phyloP scores from a whole-genome alignment of 345 rosid genomes.

The Hibiscus mutabilis region DNA sequence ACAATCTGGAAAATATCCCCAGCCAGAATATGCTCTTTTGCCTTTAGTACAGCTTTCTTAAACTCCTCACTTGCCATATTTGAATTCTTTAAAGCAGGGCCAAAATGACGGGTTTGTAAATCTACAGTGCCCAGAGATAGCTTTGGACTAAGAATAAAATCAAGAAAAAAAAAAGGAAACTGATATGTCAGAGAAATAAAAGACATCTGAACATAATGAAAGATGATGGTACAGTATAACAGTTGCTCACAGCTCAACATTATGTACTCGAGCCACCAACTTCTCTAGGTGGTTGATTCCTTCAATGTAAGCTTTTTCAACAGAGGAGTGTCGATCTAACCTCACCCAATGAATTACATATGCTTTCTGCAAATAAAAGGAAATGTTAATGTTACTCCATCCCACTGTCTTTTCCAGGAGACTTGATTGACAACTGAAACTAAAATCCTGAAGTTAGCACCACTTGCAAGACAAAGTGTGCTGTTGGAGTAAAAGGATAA shows the following conservation, averaged over 20 bases:
- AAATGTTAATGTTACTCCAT: background rate
- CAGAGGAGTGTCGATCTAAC: conserved; percentile 37
- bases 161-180: conserved; percentile 9
- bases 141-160: conserved; percentile 39
- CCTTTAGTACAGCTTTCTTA: conserved; percentile 53
- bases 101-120: conserved; percentile 49
- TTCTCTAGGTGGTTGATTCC: conserved; percentile 40
- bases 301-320: conserved; percentile 41
- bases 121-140: conserved; percentile 47
- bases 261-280: conserved; percentile 39
- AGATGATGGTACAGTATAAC: background rate
- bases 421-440: background rate
- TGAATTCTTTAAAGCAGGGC: conserved; percentile 52
- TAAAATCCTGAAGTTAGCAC: background rate
- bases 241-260: conserved; percentile 33
- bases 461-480: background rate
- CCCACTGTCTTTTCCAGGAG: background rate
- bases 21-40: conserved; percentile 81
- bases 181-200: background rate
- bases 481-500: conserved; percentile 11
- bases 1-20: conserved; percentile 89
- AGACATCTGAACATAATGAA: background rate
- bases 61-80: conserved; percentile 67
- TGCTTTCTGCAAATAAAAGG: conserved; percentile 31
- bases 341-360: conserved; percentile 56